Percentiles rank a stretch among this genome's conserved stretches.
phyloP scores from a whole-genome alignment of 2,329 filamentous ascomycete species.

The Nothophoma quercina region DNA sequence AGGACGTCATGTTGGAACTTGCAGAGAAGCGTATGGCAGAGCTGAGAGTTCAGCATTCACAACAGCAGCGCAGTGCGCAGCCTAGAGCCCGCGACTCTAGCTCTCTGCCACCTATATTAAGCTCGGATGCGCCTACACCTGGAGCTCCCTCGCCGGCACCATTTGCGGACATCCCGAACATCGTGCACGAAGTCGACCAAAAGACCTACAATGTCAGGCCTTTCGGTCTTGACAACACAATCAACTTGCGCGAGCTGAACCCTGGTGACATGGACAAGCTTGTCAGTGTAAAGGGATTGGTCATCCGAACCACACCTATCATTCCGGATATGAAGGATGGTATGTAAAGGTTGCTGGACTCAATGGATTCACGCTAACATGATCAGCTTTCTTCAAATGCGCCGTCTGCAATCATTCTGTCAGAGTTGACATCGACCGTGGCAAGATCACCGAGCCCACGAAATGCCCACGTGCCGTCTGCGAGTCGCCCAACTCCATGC shows the following conservation, averaged over 20 bases:
- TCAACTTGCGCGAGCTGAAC: conserved; percentile 93
- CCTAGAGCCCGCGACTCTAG: conserved; percentile 62
- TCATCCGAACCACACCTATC: conserved; percentile 93
- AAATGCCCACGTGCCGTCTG: conserved; percentile 85
- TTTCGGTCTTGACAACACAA: conserved; percentile 83
- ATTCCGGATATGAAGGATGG: conserved; percentile 98
- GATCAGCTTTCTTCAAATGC: conserved; percentile 90
- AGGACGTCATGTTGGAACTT: conserved; percentile 91
- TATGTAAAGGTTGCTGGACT: conserved; percentile 31
- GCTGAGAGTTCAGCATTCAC: conserved; percentile 65
- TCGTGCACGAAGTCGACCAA: conserved; percentile 77
- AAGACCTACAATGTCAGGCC: conserved; percentile 86
- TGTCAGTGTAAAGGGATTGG: conserved; percentile 91
- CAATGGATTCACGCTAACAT: conserved; percentile 19
- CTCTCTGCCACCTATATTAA: conserved; percentile 79
- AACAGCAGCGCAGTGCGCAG: conserved; percentile 59
- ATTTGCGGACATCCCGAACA: conserved; percentile 68
- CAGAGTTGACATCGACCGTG: conserved; percentile 89
- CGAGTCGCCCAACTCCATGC: conserved; percentile 91
- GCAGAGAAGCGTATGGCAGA: conserved; percentile 80
- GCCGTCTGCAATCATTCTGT: conserved; percentile 91
- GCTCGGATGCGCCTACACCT: conserved; percentile 72
- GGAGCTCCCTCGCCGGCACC: conserved; percentile 43
- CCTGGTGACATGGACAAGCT: conserved; percentile 97
- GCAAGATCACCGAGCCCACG: conserved; percentile 94